Conservation (phyloP, 306 rosid genomes). For the Styphnolobium japonicum region DNA sequence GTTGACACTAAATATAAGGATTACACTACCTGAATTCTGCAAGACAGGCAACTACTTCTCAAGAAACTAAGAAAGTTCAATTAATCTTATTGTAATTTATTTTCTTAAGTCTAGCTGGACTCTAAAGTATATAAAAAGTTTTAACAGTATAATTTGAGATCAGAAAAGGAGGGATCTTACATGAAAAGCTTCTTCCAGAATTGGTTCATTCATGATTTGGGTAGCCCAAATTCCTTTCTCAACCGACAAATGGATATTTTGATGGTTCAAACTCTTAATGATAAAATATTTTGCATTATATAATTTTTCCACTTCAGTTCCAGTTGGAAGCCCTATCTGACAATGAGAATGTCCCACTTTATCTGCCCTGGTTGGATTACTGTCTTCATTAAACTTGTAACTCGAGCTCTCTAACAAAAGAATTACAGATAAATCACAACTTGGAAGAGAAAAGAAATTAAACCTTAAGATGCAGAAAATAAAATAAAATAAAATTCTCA, state of each 20-base stretch:
- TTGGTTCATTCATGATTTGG: conserved; percentile 75
- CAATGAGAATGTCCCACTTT: conserved; percentile 38
- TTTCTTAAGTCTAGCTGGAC: background rate
- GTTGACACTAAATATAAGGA: conserved; percentile 79
- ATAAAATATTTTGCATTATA: conserved; percentile 53
- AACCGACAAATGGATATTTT: conserved; percentile 58
- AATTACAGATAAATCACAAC: conserved; percentile 7
- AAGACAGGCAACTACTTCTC: conserved; percentile 42
- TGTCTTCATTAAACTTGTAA: conserved; percentile 45
- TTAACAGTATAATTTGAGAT: conserved; percentile 11
- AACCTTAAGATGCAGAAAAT: background rate
- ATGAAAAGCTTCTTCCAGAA: conserved; percentile 75
- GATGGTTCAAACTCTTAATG: conserved; percentile 73
- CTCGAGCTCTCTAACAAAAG: conserved; percentile 59
- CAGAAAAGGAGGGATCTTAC: conserved; percentile 46
- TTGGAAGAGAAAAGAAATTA: background rate
- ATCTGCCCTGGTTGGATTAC: conserved; percentile 39
- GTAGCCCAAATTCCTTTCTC: conserved; percentile 95
- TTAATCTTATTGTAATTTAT: background rate
- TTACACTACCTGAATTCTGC: conserved; percentile 72
- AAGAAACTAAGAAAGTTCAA: conserved; percentile 26
- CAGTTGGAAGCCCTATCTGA: conserved; percentile 35
- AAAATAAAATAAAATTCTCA: background rate
- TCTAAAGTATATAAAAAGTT: background rate
- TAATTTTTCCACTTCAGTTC: conserved; percentile 40